Conservation (phyloP, 495 filamentous ascomycete genomes). For the Thozetella sp. region DNA sequence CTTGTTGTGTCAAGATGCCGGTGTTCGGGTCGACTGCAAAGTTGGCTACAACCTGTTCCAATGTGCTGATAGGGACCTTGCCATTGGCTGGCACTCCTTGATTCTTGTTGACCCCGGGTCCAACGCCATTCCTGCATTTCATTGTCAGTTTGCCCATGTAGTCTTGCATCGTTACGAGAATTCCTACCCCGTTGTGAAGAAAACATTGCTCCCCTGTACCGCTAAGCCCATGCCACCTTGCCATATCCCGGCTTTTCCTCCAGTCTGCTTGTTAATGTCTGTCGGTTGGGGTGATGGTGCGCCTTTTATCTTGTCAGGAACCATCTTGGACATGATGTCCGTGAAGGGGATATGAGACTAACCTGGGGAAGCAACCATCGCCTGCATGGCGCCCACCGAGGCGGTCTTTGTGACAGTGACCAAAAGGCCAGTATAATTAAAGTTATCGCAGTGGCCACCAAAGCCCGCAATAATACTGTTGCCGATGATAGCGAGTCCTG, state of each 20-base stretch:
- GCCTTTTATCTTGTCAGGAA: background rate
- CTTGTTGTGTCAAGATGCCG: constrained; percentile 30
- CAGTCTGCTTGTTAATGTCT: constrained; percentile 16
- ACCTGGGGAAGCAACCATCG: constrained; percentile 10
- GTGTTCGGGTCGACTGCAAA: constrained; percentile 20
- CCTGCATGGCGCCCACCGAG: constrained; percentile 16
- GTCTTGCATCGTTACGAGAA: too few species aligned
- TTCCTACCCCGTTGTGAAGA: constrained; percentile 35
- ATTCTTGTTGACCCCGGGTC: constrained; percentile 26
- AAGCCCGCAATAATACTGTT: constrained; percentile 35
- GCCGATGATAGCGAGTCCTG: constrained; percentile 28
- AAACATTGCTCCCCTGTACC: constrained; percentile 35
- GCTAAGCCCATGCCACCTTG: constrained; percentile 37
- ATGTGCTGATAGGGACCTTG: constrained; percentile 22
- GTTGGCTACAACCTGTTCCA: constrained; percentile 34
- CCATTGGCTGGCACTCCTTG: constrained; percentile 28
- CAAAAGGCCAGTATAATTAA: constrained; percentile 46
- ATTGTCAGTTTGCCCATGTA: too few species aligned
- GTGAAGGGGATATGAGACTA: constrained; percentile 6
- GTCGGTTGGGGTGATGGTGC: constrained; percentile 22
- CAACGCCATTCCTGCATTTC: constrained; percentile 28
- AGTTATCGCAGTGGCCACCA: constrained; percentile 44
- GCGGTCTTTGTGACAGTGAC: constrained; percentile 29
- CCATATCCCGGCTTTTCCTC: constrained; percentile 45
- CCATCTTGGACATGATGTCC: constrained; percentile 1